Percentiles rank a stretch among this genome's conserved stretches.
phyloP scores from a whole-genome alignment of 371 early-diverging fungal genomes.

The Umbelopsis sp. region DNA sequence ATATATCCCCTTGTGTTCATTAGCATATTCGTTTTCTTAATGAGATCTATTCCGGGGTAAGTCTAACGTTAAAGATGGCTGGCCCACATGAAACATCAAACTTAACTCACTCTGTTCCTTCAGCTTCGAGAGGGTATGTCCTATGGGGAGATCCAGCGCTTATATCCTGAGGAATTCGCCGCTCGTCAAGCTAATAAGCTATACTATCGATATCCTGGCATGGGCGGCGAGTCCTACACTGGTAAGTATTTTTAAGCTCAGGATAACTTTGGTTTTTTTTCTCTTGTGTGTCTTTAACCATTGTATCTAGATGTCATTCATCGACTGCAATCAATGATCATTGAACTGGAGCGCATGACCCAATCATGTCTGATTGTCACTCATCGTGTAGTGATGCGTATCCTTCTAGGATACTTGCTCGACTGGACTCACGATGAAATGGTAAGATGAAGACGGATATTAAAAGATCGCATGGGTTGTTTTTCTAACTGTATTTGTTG shows the following conservation, averaged over 20 bases:
- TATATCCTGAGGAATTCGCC: constrained; percentile 69
- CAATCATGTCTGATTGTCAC: constrained; percentile 77
- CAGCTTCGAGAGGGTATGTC: constrained; percentile 58
- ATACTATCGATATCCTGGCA: constrained; percentile 82
- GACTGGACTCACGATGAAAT: constrained; percentile 75
- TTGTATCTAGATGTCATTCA: constrained; percentile 76
- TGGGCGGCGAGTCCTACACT: constrained; percentile 83
- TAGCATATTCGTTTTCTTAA: constrained; percentile 74
- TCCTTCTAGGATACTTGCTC: constrained; percentile 75
- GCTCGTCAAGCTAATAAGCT: constrained; percentile 74
- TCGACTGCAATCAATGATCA: constrained; percentile 78
- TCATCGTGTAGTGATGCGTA: constrained; percentile 74
- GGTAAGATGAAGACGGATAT: constrained; percentile 36
- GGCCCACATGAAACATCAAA: too few relatives aligned
- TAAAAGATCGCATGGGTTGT: constrained; percentile 27
- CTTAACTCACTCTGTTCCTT: too few relatives aligned
- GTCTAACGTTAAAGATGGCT: not conserved
- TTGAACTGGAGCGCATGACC: constrained; percentile 84
- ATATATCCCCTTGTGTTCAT: not conserved
- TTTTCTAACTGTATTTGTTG: not conserved
- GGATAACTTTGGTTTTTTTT: not conserved
- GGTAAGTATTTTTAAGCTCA: constrained; percentile 22
- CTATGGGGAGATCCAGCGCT: constrained; percentile 67
- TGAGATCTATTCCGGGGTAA: constrained; percentile 86
- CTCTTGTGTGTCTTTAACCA: not conserved